Evolutionary conservation across 306 rosid genomes (phyloP).

Genomic region (Dalbergia cultrata): DNA sequence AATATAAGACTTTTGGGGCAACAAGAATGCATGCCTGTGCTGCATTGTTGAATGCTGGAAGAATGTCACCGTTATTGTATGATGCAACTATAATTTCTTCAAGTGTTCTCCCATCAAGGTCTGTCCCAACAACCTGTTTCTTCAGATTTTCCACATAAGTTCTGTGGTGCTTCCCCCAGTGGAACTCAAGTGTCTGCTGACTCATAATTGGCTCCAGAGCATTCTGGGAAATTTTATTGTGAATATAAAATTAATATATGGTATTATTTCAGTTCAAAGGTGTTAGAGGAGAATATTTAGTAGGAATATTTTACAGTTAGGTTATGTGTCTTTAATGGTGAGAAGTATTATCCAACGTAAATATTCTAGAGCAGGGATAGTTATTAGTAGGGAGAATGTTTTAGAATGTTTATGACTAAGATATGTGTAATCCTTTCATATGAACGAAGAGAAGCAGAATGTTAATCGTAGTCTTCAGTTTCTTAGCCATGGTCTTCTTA

Average conservation of each 20-base stretch:
- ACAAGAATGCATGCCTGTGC: conserved; percentile 70
- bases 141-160: conserved; percentile 85
- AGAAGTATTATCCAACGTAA: too few relatives aligned
- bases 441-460: too few relatives aligned
- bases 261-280: conserved; percentile 13
- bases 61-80: conserved; percentile 79
- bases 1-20: not conserved
- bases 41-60: conserved; percentile 88
- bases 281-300: too few relatives aligned
- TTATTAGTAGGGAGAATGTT: too few relatives aligned
- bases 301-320: too few relatives aligned
- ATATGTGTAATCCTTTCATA: too few relatives aligned
- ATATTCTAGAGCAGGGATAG: too few relatives aligned
- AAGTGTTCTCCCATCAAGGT: conserved; percentile 65
- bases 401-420: too few relatives aligned
- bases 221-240: conserved; percentile 55
- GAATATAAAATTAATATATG: not conserved
- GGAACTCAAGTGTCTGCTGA: conserved; percentile 78
- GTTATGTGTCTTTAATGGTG: too few relatives aligned
- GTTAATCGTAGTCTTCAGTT: too few relatives aligned
- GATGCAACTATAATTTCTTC: conserved; percentile 64
- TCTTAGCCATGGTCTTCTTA: too few relatives aligned
- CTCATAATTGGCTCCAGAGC: conserved; percentile 94
- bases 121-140: conserved; percentile 82
- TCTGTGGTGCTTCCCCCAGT: conserved; percentile 98